These are phyloP conservation scores for Physcia stellaris DNA, from an alignment of 495 filamentous ascomycete species.

Conservation along the genomic window DNA sequence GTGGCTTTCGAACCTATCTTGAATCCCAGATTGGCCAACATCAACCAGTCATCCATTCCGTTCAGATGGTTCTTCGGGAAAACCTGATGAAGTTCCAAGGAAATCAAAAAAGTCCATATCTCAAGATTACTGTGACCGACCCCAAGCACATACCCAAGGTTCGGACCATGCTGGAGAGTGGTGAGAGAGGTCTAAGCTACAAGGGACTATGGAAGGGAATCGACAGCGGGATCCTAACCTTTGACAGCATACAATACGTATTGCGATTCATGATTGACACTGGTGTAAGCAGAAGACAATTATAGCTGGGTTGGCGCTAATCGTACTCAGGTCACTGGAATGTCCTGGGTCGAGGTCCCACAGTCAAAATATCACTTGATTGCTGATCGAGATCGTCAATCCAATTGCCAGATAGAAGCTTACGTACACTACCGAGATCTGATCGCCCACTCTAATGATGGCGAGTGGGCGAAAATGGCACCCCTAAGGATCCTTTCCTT, in stretches of 20 bases:
- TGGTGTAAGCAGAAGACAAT: conserved; percentile 35
- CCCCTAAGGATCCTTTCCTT: conserved; percentile 87
- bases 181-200: conserved; percentile 57
- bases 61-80: conserved; percentile 67
- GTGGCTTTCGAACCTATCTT: conserved; percentile 59
- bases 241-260: conserved; percentile 90
- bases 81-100: conserved; percentile 89
- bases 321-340: conserved; percentile 54
- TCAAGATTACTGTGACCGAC: conserved; percentile 85
- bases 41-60: conserved; percentile 51
- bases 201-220: conserved; percentile 72
- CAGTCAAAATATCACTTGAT: conserved; percentile 59
- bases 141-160: conserved; percentile 66
- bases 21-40: conserved; percentile 57
- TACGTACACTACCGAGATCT: conserved; percentile 66
- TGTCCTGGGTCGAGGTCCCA: conserved; percentile 93
- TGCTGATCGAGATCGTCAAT: conserved; percentile 44
- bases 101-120: conserved; percentile 77
- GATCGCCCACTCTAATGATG: conserved; percentile 76
- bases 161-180: conserved; percentile 55
- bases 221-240: conserved; percentile 64
- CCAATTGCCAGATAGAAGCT: conserved; percentile 93
- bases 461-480: conserved; percentile 98
- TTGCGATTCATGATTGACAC: conserved; percentile 96
- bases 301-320: not conserved